Evolutionary conservation across 2,329 filamentous ascomycete genomes (phyloP), one percentile per base, ranked within the genome.

Genomic region (Penicillium fuscoglaucum): DNA sequence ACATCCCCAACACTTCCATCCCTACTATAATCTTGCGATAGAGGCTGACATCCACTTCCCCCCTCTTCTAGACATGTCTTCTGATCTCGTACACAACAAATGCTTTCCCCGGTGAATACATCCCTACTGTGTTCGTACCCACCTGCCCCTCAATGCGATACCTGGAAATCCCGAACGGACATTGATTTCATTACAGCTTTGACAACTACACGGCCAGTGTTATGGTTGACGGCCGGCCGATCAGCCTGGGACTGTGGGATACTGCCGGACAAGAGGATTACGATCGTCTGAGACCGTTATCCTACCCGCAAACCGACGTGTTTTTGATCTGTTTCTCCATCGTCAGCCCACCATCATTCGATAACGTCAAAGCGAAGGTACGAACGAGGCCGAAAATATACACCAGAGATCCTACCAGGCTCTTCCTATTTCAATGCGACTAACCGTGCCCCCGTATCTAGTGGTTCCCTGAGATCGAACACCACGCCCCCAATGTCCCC

Each of bases 1-100:
- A 57, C 51, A 28, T 52, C 37, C 33, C 58, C 28, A 17, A 19
- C 9, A 37, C 26, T 17, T 43, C 24, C 24, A 37, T 29, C 33
- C 39, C 37, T 40, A 31, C 33, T 31, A 4, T 21, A 17, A n/a
- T 8, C 17, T 19, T 35, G 13, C 19, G 2, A 24, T n/a, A 31
- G 21, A 46, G 15, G 17, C 21, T 53, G 9, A 53, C 40, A 37
- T 37, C n/a, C 8, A 47, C 31, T 49, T 31, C 3, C 7, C 9
- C n/a, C n/a, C 15, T 12, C 19, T n/a, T 49, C 15, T 64, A 97
- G 93, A 99, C 95, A 84, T 99, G 95, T 83, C 88, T 99, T 60
- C 88, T 99, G 71, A 99, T 99, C 76, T 98, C 93, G 53, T 99
- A 99, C 82, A 98, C 95, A 64, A 99, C 95, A 64, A 99, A 98